Base-by-base conservation (phyloP, 1,139 yeast species). In the Meyerozyma elateridarum region DNA sequence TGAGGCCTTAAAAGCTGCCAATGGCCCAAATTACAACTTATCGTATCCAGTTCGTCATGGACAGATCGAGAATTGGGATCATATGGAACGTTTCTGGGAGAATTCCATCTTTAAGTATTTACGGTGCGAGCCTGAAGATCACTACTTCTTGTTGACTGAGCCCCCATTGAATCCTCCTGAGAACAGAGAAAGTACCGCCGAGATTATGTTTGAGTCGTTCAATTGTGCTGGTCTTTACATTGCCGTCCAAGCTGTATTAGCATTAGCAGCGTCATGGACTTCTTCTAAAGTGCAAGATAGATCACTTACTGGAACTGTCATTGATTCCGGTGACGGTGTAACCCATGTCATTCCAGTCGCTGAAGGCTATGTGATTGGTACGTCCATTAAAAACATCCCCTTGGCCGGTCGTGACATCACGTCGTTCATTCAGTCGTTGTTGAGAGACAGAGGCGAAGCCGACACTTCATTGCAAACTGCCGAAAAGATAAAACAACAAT, bases 321-420 rank as follows among this genome's bases (percentile, higher is more conserved):
- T 91, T 51, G 98, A 91, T 58, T 83, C 95, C 5, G 98, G 96
- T 61, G 96, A 87, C 52, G 96, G 96, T 66, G 96, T 91, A 3
- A 91, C 99, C 7, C 99, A 91, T 59, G 98, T 91, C 33, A 91
- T 93, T 40, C 98, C 99, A 8, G 99, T 91, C 25, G 99, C 98
- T 15, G 99, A 91, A 63, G 99, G 99, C 35, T 91, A 91, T 54
- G 98, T 93, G 25, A 91, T 91, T 56, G 98, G 97, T 6, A 80
- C 95, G 9, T 96, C 97, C 29, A 91, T 91, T 56, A 91, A 93
- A 55, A 89, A 91, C 56, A 88, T 91, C 40, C 99, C 99, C 35
- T 82, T 91, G 59, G 99, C 99, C 1, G 99, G 99, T 48, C 79
- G 98, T 61, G 98, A 93, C 56, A 89, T 91, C 52, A 91, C 98